Percentiles rank a stretch among this genome's conserved stretches.
phyloP scores from a whole-genome alignment of 108 stramenopile species.

The Poteriospumella lacustris region DNA sequence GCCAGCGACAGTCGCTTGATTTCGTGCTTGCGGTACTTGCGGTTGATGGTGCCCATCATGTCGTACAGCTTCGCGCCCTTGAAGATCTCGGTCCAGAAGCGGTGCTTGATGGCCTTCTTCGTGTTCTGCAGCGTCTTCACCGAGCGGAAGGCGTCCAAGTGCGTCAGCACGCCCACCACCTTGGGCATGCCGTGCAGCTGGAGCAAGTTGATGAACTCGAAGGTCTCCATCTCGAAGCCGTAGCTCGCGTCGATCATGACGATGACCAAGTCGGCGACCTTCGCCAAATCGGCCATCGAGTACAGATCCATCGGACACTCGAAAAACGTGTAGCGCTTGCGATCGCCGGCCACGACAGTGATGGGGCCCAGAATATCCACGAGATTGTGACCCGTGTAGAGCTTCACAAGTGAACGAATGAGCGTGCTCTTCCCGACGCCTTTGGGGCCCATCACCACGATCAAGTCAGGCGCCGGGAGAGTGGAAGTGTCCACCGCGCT shows the following conservation, averaged over 20 bases:
- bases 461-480: constrained; percentile 68
- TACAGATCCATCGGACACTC: constrained; percentile 88
- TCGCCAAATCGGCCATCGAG: constrained; percentile 94
- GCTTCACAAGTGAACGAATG: constrained; percentile 88
- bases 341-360: constrained; percentile 87
- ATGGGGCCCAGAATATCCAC: constrained; percentile 79
- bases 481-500: constrained; percentile 37
- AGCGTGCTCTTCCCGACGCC: constrained; percentile 89
- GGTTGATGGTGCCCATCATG: constrained; percentile 82
- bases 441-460: constrained; percentile 89
- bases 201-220: constrained; percentile 94
- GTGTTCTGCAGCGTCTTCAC: constrained; percentile 80
- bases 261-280: constrained; percentile 92
- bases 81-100: constrained; percentile 94
- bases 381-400: constrained; percentile 86
- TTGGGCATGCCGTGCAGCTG: constrained; percentile 97
- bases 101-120: constrained; percentile 85
- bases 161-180: constrained; percentile 94
- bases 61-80: constrained; percentile 86
- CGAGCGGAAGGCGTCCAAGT: constrained; percentile 86
- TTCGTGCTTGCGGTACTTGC: constrained; percentile 77
- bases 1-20: constrained; percentile 77
- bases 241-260: constrained; percentile 94
- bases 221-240: constrained; percentile 99
- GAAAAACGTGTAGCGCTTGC: constrained; percentile 78